Evolutionary conservation across 1,139 yeast species (phyloP).

Genomic region (Pichia norvegensis): DNA sequence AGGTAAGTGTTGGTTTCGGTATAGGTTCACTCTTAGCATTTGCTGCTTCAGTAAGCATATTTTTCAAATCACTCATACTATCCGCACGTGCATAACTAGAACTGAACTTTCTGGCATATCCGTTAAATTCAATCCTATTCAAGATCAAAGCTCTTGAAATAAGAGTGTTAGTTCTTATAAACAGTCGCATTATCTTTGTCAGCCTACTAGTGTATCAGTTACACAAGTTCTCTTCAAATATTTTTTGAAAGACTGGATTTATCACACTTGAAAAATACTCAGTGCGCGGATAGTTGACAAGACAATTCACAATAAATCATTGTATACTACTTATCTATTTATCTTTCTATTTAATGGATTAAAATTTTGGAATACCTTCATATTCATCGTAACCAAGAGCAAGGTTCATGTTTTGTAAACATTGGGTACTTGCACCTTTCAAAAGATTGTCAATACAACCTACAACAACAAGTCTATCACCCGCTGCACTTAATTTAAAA

Average conservation of each 20-base stretch:
- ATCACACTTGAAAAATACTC: no score
- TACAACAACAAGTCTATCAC: slow-evolving; percentile 85
- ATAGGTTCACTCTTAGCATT: not conserved
- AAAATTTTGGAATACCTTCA: slow-evolving; percentile 71
- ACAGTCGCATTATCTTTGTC: no score
- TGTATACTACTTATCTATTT: no score
- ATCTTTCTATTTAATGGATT: not conserved
- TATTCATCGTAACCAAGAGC: slow-evolving; percentile 87
- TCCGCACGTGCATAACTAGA: not conserved
- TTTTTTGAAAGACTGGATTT: no score
- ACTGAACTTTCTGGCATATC: not conserved
- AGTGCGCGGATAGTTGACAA: no score
- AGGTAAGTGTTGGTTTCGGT: not conserved
- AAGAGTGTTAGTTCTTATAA: no score
- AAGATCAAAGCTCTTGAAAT: no score
- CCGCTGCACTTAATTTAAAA: slow-evolving; percentile 82
- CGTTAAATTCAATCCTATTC: no score
- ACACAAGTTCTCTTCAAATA: no score
- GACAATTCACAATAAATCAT: no score
- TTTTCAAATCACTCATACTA: slow-evolving; percentile 4
- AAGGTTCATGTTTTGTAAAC: slow-evolving; percentile 89
- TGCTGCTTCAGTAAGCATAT: slow-evolving; percentile 1
- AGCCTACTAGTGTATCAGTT: no score
- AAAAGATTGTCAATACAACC: slow-evolving; percentile 92
- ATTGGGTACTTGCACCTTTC: slow-evolving; percentile 98